These are phyloP conservation scores for Penicillium fimorum DNA, from an alignment of 495 filamentous ascomycete species.

Conservation along the genomic window DNA sequence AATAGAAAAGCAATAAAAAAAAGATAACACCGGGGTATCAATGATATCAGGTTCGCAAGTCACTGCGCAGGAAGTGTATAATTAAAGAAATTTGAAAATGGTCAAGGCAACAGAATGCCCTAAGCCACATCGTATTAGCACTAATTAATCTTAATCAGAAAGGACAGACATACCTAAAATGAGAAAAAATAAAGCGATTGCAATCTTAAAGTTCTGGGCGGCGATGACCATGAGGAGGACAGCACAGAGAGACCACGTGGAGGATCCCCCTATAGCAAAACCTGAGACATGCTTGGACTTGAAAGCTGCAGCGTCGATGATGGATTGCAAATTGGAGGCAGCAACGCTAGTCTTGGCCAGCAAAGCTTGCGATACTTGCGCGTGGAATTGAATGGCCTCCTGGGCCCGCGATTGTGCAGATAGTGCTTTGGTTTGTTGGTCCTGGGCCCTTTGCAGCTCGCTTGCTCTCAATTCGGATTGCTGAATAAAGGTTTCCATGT, in stretches of 20 bases:
- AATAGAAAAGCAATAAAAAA: not conserved
- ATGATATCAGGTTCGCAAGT: not conserved
- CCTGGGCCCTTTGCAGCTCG: conserved; percentile 38
- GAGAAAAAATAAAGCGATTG: conserved; percentile 22
- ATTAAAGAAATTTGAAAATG: conserved; percentile 4
- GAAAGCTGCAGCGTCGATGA: conserved; percentile 39
- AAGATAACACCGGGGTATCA: not conserved
- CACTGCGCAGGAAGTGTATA: not conserved
- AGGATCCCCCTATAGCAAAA: conserved; percentile 25
- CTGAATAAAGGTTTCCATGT: conserved; percentile 36
- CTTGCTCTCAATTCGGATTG: conserved; percentile 36
- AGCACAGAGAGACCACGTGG: conserved; percentile 25
- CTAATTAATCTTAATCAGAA: not conserved
- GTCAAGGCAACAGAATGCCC: conserved; percentile 1
- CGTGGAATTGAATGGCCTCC: conserved; percentile 31
- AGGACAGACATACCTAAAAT: conserved; percentile 17
- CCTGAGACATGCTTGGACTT: conserved; percentile 33
- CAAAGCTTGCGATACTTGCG: conserved; percentile 38
- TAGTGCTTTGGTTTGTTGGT: conserved; percentile 35
- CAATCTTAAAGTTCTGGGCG: conserved; percentile 25
- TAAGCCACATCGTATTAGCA: not conserved
- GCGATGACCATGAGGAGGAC: conserved; percentile 27
- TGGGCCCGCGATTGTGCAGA: conserved; percentile 36
- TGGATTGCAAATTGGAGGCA: conserved; percentile 41
- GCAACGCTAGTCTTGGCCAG: conserved; percentile 37